phyloP scores from a whole-genome alignment of 495 filamentous ascomycete species.

The Penicillium daleae region DNA sequence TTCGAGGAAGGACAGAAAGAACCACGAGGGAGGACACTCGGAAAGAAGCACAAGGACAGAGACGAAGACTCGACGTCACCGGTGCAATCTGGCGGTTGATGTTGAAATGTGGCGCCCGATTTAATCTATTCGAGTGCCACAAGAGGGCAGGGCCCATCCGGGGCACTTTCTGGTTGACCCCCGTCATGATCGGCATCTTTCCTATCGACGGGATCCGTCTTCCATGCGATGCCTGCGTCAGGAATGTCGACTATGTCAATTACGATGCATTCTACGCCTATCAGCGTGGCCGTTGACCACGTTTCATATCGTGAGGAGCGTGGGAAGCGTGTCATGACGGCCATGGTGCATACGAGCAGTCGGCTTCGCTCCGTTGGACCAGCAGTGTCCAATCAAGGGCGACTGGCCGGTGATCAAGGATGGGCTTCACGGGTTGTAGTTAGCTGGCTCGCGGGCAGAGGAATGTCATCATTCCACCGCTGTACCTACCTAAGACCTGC shows the following conservation, averaged over 20 bases:
- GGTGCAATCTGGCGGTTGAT: neutral
- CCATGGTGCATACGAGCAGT: slow-evolving; percentile 1
- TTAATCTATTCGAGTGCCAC: slow-evolving; percentile 27
- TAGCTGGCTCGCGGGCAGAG: neutral
- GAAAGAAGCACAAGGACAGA: neutral
- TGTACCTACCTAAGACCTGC: too few relatives aligned
- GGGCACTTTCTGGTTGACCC: neutral
- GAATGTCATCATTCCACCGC: neutral
- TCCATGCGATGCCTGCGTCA: slow-evolving; percentile 17
- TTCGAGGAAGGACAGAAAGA: neutral
- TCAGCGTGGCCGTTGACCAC: slow-evolving; percentile 1
- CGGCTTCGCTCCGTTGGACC: neutral
- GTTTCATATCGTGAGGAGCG: neutral
- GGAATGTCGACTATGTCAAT: neutral
- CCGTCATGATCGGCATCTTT: slow-evolving; percentile 20
- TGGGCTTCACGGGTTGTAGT: neutral
- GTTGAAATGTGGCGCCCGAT: slow-evolving; percentile 22
- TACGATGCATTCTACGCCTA: slow-evolving; percentile 11
- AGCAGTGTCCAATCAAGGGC: neutral
- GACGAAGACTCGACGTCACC: slow-evolving; percentile 19
- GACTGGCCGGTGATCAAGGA: neutral
- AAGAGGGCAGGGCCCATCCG: too few relatives aligned
- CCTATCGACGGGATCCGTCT: slow-evolving; percentile 12
- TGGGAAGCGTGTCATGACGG: neutral
- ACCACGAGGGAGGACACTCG: neutral